phyloP scores from a whole-genome alignment of 1,284 basidiomycete species.

The Trichosporon faecale region DNA sequence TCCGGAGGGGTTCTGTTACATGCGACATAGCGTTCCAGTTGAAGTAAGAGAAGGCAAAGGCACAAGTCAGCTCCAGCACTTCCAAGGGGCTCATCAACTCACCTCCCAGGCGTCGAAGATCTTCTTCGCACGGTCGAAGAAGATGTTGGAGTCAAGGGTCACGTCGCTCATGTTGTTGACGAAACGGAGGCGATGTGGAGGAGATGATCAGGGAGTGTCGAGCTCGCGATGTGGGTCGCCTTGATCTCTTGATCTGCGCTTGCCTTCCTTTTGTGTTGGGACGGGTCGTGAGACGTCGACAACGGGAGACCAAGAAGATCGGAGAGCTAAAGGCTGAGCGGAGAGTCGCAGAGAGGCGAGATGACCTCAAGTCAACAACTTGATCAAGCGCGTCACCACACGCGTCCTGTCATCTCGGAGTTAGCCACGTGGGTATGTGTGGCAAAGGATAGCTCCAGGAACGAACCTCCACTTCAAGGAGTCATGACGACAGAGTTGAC shows the following conservation, averaged over 20 bases:
- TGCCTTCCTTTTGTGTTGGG: not conserved
- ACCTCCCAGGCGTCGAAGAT: slow-evolving; percentile 74
- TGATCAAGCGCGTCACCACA: slow-evolving; percentile 10
- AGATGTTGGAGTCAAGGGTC: slow-evolving; percentile 58
- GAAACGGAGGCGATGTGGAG: not conserved
- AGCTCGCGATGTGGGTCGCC: not conserved
- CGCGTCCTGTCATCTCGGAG: slow-evolving; percentile 17
- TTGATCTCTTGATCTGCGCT: not conserved
- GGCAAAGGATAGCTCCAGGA: not conserved
- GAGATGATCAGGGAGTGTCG: not conserved
- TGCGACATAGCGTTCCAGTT: not conserved
- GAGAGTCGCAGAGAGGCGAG: not conserved
- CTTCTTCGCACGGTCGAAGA: slow-evolving; percentile 64
- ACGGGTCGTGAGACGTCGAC: not conserved
- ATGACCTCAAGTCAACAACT: slow-evolving; percentile 13
- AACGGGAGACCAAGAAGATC: not conserved
- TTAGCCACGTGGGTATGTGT: slow-evolving; percentile 13
- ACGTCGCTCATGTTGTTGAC: slow-evolving; percentile 52
- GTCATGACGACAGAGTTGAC: slow-evolving; percentile 7
- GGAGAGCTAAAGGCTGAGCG: slow-evolving; percentile 3
- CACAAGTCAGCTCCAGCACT: not conserved
- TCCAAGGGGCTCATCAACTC: slow-evolving; percentile 40
- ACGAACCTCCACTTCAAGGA: slow-evolving; percentile 24
- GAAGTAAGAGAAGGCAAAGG: not conserved
- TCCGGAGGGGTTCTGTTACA: slow-evolving; percentile 68